Conservation (phyloP, 2,329 filamentous ascomycete genomes). For the Sclerotiophoma versabilis region DNA sequence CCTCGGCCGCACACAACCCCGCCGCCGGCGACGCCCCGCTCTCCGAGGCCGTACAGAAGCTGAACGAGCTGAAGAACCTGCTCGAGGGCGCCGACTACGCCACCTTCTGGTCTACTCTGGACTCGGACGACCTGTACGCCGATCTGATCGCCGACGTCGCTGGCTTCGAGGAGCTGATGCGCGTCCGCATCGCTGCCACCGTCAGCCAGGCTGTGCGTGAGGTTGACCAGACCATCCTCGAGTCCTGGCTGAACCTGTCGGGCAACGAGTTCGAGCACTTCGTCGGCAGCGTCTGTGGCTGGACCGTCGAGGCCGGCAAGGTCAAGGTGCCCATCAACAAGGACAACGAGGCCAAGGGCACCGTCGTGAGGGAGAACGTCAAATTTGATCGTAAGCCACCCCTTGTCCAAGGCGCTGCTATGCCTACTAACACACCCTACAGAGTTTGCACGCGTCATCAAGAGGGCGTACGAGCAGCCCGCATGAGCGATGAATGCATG, state of each 20-base stretch:
- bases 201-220: slow-evolving; percentile 86
- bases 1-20: slow-evolving; percentile 56
- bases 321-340: slow-evolving; percentile 89
- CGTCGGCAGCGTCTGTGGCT: slow-evolving; percentile 70
- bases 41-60: slow-evolving; percentile 88
- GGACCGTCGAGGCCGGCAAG: slow-evolving; percentile 72
- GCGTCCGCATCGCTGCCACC: slow-evolving; percentile 86
- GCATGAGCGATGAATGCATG: slow-evolving; percentile 35
- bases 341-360: slow-evolving; percentile 89
- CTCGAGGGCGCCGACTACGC: slow-evolving; percentile 91
- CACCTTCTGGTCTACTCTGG: slow-evolving; percentile 90
- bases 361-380: slow-evolving; percentile 94
- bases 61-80: slow-evolving; percentile 81
- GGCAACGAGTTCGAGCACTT: slow-evolving; percentile 59
- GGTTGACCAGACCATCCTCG: slow-evolving; percentile 61
- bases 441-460: slow-evolving; percentile 48
- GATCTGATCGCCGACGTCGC: slow-evolving; percentile 93
- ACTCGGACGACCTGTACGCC: slow-evolving; percentile 93
- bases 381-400: slow-evolving; percentile 73
- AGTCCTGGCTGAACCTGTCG: slow-evolving; percentile 58
- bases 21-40: slow-evolving; percentile 71
- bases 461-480: slow-evolving; percentile 48
- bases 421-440: slow-evolving; percentile 21
- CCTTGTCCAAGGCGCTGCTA: background rate
- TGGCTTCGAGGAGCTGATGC: slow-evolving; percentile 93